A percentile compares a stretch with the other conserved stretches of the same genome.
Evolutionary conservation across 75 land plant genomes (phyloP).

Genomic region (Cryptomeria japonica): DNA sequence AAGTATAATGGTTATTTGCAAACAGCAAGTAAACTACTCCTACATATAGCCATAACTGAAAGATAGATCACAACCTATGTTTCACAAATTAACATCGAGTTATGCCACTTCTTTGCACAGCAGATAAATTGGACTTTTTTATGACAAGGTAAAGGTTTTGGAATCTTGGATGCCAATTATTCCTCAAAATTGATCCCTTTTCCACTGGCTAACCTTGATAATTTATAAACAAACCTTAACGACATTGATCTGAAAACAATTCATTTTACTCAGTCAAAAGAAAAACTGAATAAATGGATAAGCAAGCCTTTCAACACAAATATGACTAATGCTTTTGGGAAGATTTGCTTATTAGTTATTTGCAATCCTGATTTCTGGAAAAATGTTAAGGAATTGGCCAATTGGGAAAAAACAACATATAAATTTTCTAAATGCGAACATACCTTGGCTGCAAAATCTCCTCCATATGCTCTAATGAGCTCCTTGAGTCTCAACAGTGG

Average conservation of each 20-base stretch:
- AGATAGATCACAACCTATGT: neutral
- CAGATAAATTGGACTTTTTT: neutral
- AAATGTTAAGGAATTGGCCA: neutral
- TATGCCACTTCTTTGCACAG: neutral
- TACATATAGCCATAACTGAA: neutral
- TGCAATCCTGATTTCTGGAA: neutral
- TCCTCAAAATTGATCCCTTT: neutral
- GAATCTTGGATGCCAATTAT: neutral
- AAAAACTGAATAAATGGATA: neutral
- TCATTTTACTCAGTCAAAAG: neutral
- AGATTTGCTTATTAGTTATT: too few species aligned
- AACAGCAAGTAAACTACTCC: too few species aligned
- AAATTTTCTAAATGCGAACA: neutral
- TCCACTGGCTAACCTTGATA: neutral
- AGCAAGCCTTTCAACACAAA: neutral
- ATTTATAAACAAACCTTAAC: neutral
- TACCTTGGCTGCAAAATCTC: slow-evolving; percentile 99
- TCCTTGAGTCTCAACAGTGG: slow-evolving; percentile 90
- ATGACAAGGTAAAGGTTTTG: neutral
- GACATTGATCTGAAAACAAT: neutral
- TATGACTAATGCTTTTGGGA: neutral
- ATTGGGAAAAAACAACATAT: neutral
- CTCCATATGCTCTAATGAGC: slow-evolving; percentile 85
- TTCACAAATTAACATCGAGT: neutral
- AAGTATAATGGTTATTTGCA: too few species aligned